Conservation (phyloP, 176 grass and related monocot species). For the Avena atlantica region DNA sequence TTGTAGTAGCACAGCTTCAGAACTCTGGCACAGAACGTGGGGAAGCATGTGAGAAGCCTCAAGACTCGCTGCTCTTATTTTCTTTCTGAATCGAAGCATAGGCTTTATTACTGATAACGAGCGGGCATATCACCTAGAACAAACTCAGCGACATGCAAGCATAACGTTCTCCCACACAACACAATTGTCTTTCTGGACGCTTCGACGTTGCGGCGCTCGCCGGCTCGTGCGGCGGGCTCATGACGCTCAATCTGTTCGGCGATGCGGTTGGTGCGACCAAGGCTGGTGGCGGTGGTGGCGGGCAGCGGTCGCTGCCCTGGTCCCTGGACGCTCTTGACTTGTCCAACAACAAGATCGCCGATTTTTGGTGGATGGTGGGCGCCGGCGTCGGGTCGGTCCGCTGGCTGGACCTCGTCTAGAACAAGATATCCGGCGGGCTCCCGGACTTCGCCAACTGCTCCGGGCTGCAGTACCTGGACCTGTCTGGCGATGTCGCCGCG, state of each 20-base stretch:
- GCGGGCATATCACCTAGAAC: too few species aligned
- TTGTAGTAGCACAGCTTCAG: too few species aligned
- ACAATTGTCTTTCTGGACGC: too few species aligned
- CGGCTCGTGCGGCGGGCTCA: slow-evolving; percentile 48
- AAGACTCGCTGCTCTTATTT: too few species aligned
- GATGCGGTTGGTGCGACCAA: slow-evolving; percentile 52
- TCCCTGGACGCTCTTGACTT: slow-evolving; percentile 66
- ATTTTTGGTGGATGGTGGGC: slow-evolving; percentile 61
- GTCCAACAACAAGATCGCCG: slow-evolving; percentile 77
- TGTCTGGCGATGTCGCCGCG: slow-evolving; percentile 55
- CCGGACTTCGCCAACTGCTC: slow-evolving; percentile 82
- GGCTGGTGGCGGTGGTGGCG: neutral
- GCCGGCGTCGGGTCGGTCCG: slow-evolving; percentile 64
- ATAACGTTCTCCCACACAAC: too few species aligned
- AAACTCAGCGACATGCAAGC: too few species aligned
- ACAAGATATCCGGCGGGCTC: slow-evolving; percentile 63
- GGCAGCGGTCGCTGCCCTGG: slow-evolving; percentile 26
- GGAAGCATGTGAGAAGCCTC: too few species aligned
- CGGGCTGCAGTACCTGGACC: slow-evolving; percentile 72
- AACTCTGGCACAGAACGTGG: too few species aligned
- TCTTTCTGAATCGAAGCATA: too few species aligned
- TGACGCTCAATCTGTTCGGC: slow-evolving; percentile 70
- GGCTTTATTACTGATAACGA: too few species aligned
- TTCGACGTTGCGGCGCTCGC: slow-evolving; percentile 60
- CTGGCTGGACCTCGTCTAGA: slow-evolving; percentile 63